A percentile compares a stretch with the other conserved stretches of the same genome.
phyloP scores from a whole-genome alignment of 805 yeast species.

The Yueomyces sp. region DNA sequence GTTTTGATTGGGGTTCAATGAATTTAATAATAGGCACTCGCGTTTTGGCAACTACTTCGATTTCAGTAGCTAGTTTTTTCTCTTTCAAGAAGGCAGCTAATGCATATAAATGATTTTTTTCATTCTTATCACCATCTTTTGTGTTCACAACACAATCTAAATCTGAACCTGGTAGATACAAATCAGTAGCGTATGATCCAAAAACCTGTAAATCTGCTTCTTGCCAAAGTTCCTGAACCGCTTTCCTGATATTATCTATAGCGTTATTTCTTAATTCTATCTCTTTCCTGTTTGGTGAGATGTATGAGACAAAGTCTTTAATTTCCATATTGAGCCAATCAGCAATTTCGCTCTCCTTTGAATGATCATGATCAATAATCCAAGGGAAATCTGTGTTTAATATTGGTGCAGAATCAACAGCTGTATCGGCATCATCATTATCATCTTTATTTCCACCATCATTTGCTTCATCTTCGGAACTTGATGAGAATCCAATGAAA shows the following conservation, averaged over 20 bases:
- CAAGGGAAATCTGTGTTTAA: slow-evolving; percentile 41
- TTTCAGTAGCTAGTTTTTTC: slow-evolving; percentile 47
- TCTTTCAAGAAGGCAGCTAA: slow-evolving; percentile 57
- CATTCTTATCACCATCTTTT: slow-evolving; percentile 40
- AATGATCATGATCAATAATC: slow-evolving; percentile 67
- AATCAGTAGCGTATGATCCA: slow-evolving; percentile 89
- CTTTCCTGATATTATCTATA: slow-evolving; percentile 44
- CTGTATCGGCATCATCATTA: slow-evolving; percentile 1
- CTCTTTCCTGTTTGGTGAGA: slow-evolving; percentile 73
- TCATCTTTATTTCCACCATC: slow-evolving; percentile 1
- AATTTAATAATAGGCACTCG: slow-evolving; percentile 91
- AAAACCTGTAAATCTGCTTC: slow-evolving; percentile 73
- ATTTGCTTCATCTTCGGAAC: slow-evolving; percentile 17
- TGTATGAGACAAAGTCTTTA: slow-evolving; percentile 68
- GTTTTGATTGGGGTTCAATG: slow-evolving; percentile 53
- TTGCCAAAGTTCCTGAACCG: slow-evolving; percentile 52
- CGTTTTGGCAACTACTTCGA: slow-evolving; percentile 80
- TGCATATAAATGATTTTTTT: slow-evolving; percentile 53
- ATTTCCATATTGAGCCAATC: slow-evolving; percentile 84
- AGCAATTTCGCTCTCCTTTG: slow-evolving; percentile 60
- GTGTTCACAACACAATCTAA: slow-evolving; percentile 84
- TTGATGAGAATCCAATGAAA: slow-evolving; percentile 29
- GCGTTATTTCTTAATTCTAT: slow-evolving; percentile 52
- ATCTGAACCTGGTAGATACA: slow-evolving; percentile 92
- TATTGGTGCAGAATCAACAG: not conserved